Conservation (phyloP, 306 rosid genomes). For the Dryas octopetala region DNA sequence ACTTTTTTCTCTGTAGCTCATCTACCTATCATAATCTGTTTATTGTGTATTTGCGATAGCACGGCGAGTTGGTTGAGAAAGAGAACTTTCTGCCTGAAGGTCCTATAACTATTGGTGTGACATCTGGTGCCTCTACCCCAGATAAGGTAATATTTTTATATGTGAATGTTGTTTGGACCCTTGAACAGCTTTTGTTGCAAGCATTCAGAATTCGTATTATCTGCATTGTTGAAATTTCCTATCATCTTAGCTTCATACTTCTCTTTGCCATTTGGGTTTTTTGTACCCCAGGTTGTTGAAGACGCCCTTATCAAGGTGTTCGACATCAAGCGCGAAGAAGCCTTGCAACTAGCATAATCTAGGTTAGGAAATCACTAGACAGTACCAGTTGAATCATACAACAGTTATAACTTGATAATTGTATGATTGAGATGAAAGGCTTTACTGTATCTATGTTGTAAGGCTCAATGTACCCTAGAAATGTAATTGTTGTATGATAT, state of each 20-base stretch:
- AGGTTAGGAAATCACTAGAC: conserved; percentile 13
- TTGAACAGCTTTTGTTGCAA: background rate
- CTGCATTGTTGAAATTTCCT: background rate
- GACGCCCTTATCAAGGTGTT: conserved; percentile 79
- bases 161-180: background rate
- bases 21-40: background rate
- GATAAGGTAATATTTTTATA: conserved; percentile 71
- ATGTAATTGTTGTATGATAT: background rate
- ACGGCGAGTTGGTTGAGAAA: conserved; percentile 92
- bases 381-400: conserved; percentile 26
- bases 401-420: conserved; percentile 11
- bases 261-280: conserved; percentile 4
- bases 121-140: conserved; percentile 98
- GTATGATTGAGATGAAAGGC: conserved; percentile 1
- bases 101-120: conserved; percentile 81
- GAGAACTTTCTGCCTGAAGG: conserved; percentile 87
- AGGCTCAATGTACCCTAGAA: conserved; percentile 16
- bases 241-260: background rate
- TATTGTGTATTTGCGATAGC: conserved; percentile 39
- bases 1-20: background rate
- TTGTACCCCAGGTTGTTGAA: conserved; percentile 65
- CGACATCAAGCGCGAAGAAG: conserved; percentile 79
- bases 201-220: background rate
- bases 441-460: conserved; percentile 13
- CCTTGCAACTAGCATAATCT: conserved; percentile 52